Evolutionary conservation across 192 early-diverging fungal genomes (phyloP).

Genomic region (Allomyces arbusculus): DNA sequence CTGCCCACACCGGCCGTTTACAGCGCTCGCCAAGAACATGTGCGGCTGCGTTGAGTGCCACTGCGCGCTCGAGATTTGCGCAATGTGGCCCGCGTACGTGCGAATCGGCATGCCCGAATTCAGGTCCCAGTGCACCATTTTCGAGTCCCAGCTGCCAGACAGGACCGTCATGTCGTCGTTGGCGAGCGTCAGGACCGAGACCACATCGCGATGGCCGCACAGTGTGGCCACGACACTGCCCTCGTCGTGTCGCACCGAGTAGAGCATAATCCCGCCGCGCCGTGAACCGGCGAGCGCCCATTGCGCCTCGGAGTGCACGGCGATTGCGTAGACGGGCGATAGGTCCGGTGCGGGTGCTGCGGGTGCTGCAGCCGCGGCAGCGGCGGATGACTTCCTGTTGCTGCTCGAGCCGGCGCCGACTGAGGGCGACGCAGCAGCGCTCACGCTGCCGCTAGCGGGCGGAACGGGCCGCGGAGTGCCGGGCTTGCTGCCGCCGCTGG

Average conservation of each 20-base stretch:
- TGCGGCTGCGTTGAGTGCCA: background rate
- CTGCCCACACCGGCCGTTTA: constrained; percentile 48
- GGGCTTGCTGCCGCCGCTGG: no score
- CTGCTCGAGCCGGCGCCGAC: no score
- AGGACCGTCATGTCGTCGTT: background rate
- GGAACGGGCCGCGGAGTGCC: no score
- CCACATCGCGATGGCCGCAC: constrained; percentile 3
- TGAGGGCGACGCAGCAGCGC: no score
- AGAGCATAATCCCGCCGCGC: constrained; percentile 69
- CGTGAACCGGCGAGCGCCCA: constrained; percentile 60
- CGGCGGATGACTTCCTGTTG: no score
- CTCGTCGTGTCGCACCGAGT: constrained; percentile 82
- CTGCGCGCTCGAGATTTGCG: background rate
- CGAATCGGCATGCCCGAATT: constrained; percentile 51
- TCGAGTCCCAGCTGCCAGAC: background rate
- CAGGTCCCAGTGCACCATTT: constrained; percentile 49
- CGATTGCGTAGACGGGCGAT: constrained; percentile 81
- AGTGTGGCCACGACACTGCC: constrained; percentile 22
- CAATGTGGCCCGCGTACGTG: constrained; percentile 42
- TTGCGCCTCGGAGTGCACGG: constrained; percentile 76
- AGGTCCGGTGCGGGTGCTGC: constrained; percentile 9
- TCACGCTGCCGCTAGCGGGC: no score
- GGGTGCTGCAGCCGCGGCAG: no score
- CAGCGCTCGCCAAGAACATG: constrained; percentile 47
- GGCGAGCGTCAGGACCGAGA: constrained; percentile 6